These are phyloP conservation scores for Aspergillus chevalieri DNA, from an alignment of 2,329 filamentous ascomycete species.

Conservation along the genomic window DNA sequence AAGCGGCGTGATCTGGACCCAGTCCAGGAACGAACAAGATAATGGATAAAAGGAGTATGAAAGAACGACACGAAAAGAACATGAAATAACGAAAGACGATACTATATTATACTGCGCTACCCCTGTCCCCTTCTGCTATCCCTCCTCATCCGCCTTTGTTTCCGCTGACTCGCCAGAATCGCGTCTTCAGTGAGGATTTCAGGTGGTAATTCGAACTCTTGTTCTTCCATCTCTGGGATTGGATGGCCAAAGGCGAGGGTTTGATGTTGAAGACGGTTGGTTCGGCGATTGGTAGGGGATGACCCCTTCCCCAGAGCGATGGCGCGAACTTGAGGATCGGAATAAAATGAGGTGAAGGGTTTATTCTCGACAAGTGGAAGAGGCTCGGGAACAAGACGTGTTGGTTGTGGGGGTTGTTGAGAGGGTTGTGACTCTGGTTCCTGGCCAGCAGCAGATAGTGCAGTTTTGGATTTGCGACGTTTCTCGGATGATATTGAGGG, in stretches of 20 bases:
- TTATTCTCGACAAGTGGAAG: conserved; percentile 33
- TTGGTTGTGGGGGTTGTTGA: not conserved
- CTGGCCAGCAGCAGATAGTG: not conserved
- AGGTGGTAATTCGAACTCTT: conserved; percentile 68
- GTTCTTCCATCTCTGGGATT: conserved; percentile 64
- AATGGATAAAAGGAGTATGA: too few relatives aligned
- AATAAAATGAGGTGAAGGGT: conserved; percentile 82
- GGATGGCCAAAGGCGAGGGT: conserved; percentile 71
- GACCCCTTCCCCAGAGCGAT: conserved; percentile 52
- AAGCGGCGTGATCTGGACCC: too few relatives aligned
- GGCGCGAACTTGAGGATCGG: conserved; percentile 71
- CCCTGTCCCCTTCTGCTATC: conserved; percentile 11
- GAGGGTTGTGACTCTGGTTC: conserved; percentile 3
- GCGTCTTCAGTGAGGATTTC: conserved; percentile 47
- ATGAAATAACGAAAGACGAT: too few relatives aligned
- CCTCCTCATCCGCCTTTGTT: conserved; percentile 30
- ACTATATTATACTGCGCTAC: not conserved
- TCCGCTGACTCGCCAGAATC: conserved; percentile 35
- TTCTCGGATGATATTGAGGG: conserved; percentile 5
- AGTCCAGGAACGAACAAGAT: too few relatives aligned
- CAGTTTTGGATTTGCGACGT: conserved; percentile 6
- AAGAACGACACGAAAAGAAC: too few relatives aligned
- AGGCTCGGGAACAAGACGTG: conserved; percentile 17
- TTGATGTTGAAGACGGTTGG: conserved; percentile 54
- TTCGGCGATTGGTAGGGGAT: conserved; percentile 54